Conservation (phyloP, 768 basidiomycete species). For the Trametes villosa region DNA sequence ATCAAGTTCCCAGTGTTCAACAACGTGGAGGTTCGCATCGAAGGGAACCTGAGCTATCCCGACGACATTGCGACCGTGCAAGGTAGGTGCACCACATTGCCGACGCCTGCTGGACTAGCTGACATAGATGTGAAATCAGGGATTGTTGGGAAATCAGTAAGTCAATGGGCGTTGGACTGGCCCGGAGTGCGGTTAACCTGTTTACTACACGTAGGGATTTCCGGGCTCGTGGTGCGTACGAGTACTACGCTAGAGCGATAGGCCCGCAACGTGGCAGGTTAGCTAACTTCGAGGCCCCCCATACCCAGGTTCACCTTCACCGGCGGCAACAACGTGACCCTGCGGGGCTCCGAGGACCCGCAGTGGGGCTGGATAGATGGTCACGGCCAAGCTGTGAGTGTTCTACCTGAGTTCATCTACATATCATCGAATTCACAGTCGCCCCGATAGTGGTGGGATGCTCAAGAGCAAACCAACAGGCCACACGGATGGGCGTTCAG, state of each 20-base stretch:
- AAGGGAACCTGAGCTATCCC: slow-evolving; percentile 63
- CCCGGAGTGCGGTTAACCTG: no score
- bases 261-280: neutral
- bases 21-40: slow-evolving; percentile 60
- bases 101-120: neutral
- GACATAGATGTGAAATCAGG: neutral
- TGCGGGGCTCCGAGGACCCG: slow-evolving; percentile 57
- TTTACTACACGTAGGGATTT: slow-evolving; percentile 41
- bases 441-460: slow-evolving; percentile 59
- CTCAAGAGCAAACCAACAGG: slow-evolving; percentile 53
- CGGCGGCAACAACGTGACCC: slow-evolving; percentile 60
- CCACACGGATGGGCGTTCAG: slow-evolving; percentile 59
- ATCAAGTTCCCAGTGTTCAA: slow-evolving; percentile 57
- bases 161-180: no score
- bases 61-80: slow-evolving; percentile 54
- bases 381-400: slow-evolving; percentile 50
- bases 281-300: no score
- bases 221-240: slow-evolving; percentile 48
- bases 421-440: neutral
- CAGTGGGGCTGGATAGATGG: slow-evolving; percentile 69
- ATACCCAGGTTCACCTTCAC: slow-evolving; percentile 53
- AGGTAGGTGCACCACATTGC: slow-evolving; percentile 32
- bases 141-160: slow-evolving; percentile 48
- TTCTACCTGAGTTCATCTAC: neutral
- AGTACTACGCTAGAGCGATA: neutral